phyloP scores from a whole-genome alignment of 2,329 filamentous ascomycete species.

The Sordariomycetes sp. region DNA sequence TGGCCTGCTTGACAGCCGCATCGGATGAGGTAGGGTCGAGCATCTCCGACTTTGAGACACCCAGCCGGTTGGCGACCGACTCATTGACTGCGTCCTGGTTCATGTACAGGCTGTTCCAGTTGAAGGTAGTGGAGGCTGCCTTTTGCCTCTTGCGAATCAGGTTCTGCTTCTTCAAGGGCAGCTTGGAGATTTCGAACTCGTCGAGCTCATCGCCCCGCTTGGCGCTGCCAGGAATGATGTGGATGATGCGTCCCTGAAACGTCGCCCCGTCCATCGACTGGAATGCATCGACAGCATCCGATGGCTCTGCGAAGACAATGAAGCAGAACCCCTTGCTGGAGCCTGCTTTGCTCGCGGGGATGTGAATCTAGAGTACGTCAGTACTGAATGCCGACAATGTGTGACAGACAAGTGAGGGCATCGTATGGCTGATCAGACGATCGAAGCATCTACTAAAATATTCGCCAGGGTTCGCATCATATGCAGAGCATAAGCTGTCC shows the following conservation, averaged over 20 bases:
- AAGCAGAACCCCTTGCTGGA: conserved; percentile 86
- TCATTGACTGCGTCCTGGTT: conserved; percentile 91
- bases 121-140: conserved; percentile 71
- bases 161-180: conserved; percentile 91
- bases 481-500: conserved; percentile 97
- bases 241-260: conserved; percentile 87
- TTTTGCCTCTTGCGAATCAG: conserved; percentile 79
- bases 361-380: conserved; percentile 60
- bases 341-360: conserved; percentile 66
- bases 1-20: conserved; percentile 90
- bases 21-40: conserved; percentile 94
- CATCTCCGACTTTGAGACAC: conserved; percentile 82
- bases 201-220: conserved; percentile 78
- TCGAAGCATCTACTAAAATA: conserved; percentile 99
- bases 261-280: conserved; percentile 70
- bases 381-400: conserved; percentile 16
- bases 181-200: conserved; percentile 80
- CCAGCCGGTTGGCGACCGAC: conserved; percentile 77
- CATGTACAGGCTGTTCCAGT: conserved; percentile 99
- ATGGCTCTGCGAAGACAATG: conserved; percentile 65
- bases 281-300: conserved; percentile 70
- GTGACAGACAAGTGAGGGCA: not conserved
- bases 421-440: conserved; percentile 49
- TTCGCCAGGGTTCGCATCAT: conserved; percentile 86
- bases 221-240: conserved; percentile 75